Conservation (phyloP, 2,329 filamentous ascomycete genomes). For the Spiromastix sp. region DNA sequence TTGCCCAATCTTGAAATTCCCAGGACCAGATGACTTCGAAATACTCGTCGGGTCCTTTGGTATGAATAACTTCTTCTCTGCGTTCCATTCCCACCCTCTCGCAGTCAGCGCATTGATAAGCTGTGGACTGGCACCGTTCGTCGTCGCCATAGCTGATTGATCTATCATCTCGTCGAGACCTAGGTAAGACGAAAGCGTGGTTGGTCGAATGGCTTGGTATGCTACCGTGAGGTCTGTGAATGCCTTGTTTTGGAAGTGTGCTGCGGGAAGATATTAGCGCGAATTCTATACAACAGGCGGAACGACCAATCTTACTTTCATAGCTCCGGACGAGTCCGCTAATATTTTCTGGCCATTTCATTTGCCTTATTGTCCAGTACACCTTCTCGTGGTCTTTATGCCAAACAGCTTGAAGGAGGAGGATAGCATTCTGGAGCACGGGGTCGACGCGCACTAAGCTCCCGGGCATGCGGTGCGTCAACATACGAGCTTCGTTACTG, state of each 20-base stretch:
- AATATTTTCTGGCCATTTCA: constrained; percentile 25
- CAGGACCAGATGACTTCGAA: constrained; percentile 8
- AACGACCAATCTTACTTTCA: constrained; percentile 20
- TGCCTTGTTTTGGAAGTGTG: constrained; percentile 28
- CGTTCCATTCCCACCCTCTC: constrained; percentile 30
- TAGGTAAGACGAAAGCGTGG: constrained; percentile 25
- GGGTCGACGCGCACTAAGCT: constrained; percentile 19
- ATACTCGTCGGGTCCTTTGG: constrained; percentile 21
- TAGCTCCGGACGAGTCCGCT: constrained; percentile 24
- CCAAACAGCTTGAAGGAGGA: constrained; percentile 28
- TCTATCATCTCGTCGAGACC: constrained; percentile 20
- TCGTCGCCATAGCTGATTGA: constrained; percentile 9
- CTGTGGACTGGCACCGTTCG: constrained; percentile 18
- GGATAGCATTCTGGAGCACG: constrained; percentile 25
- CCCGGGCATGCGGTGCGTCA: constrained; percentile 27
- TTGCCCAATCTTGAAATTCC: constrained; percentile 21
- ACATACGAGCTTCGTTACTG: constrained; percentile 30
- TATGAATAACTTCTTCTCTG: constrained; percentile 22
- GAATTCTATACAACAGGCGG: background rate
- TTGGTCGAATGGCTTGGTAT: constrained; percentile 30
- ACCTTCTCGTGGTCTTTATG: constrained; percentile 26
- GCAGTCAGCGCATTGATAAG: constrained; percentile 24
- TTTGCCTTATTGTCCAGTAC: constrained; percentile 24
- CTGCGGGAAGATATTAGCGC: constrained; percentile 12
- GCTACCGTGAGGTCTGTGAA: constrained; percentile 27